Percentiles rank a stretch among this genome's conserved stretches.
These are phyloP conservation scores for Nakazawaea laoshanensis DNA, from an alignment of 805 yeast genomes.

Conservation along the genomic window DNA sequence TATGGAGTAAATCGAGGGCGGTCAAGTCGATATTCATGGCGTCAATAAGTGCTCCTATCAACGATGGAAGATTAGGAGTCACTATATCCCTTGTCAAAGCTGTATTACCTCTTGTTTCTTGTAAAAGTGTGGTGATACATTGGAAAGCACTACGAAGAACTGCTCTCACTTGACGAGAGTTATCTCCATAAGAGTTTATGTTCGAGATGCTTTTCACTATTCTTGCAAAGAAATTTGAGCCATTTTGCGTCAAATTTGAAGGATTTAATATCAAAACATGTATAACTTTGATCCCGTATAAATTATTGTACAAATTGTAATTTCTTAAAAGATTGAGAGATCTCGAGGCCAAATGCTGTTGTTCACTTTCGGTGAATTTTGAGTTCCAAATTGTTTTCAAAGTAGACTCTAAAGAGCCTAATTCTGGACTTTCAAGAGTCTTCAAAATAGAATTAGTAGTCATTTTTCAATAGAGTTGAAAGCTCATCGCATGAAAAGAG, in stretches of 20 bases:
- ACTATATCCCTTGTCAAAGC: conserved; percentile 75
- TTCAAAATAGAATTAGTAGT: too few relatives aligned
- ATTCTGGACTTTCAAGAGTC: too few relatives aligned
- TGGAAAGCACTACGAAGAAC: conserved; percentile 29
- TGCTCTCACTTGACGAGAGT: conserved; percentile 19
- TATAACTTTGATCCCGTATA: conserved; percentile 53
- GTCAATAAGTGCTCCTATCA: conserved; percentile 46
- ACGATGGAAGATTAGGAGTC: conserved; percentile 66
- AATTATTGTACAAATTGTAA: conserved; percentile 34
- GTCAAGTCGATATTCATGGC: conserved; percentile 27
- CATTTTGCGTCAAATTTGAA: conserved; percentile 30
- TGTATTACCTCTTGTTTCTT: conserved; percentile 66
- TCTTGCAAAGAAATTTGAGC: conserved; percentile 28
- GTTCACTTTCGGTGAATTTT: conserved; percentile 27
- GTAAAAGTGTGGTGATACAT: conserved; percentile 30
- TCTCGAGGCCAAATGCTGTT: conserved; percentile 40
- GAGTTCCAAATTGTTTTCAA: too few relatives aligned
- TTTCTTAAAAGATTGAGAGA: conserved; percentile 34
- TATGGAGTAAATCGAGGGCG: conserved; percentile 30
- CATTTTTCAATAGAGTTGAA: too few relatives aligned
- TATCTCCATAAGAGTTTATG: conserved; percentile 25
- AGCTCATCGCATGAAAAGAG: too few relatives aligned
- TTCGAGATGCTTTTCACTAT: conserved; percentile 33
- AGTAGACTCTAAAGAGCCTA: too few relatives aligned
- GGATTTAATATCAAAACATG: conserved; percentile 30